Percentiles rank a stretch among this genome's conserved stretches.
Conservation (phyloP, 2,329 filamentous ascomycete genomes). For the Huntiella abstrusa region DNA sequence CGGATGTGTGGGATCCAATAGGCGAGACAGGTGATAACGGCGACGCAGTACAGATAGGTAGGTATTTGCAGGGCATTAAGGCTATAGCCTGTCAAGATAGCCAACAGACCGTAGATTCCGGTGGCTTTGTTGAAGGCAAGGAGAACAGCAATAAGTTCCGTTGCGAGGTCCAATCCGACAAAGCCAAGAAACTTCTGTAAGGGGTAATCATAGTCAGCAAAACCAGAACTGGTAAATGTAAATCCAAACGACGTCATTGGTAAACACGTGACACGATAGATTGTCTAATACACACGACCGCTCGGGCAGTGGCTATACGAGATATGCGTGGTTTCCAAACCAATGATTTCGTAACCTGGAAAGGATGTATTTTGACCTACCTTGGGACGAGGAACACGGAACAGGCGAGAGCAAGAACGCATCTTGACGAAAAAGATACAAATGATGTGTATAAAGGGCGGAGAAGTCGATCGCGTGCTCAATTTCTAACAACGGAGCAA, state of each 20-base stretch:
- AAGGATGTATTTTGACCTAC: conserved; percentile 15
- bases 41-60: conserved; percentile 77
- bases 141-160: conserved; percentile 65
- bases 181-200: conserved; percentile 63
- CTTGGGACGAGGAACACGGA: conserved; percentile 23
- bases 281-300: neutral
- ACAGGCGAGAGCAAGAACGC: conserved; percentile 11
- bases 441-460: too few species aligned
- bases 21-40: conserved; percentile 46
- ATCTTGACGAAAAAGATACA: conserved; percentile 2
- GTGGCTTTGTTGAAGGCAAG: conserved; percentile 85
- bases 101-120: conserved; percentile 76
- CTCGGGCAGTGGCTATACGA: too few species aligned
- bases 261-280: neutral
- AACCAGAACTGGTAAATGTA: neutral
- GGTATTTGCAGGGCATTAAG: conserved; percentile 69
- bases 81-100: conserved; percentile 69
- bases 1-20: conserved; percentile 66
- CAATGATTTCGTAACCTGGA: neutral
- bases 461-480: neutral
- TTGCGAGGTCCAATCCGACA: conserved; percentile 71
- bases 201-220: neutral
- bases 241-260: neutral
- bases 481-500: too few species aligned
- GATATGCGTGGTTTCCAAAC: neutral